A percentile compares a stretch with the other conserved stretches of the same genome.
These are phyloP conservation scores for Vanrija sp. DNA, from an alignment of 1,284 basidiomycete species.

Conservation along the genomic window DNA sequence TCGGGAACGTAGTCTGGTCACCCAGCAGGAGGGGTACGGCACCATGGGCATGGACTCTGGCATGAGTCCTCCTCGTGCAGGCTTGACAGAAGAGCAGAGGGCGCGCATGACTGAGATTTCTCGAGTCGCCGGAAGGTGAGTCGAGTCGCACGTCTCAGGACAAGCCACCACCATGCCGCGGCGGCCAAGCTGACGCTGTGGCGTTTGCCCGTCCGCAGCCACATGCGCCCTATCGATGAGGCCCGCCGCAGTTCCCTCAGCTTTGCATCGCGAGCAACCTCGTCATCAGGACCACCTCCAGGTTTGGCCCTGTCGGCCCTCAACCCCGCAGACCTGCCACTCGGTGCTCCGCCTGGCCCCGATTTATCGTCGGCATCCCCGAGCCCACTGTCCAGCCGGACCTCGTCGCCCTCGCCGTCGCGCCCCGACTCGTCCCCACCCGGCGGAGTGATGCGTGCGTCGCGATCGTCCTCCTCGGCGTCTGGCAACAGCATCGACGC, in stretches of 20 bases:
- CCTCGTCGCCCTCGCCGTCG: not conserved
- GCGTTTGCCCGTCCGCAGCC: not conserved
- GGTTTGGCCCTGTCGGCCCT: too few species aligned
- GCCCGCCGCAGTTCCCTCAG: too few species aligned
- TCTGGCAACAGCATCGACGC: not conserved
- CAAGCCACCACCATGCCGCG: not conserved
- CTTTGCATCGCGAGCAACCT: too few species aligned
- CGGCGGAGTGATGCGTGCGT: not conserved
- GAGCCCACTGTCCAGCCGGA: not conserved
- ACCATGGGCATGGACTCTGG: conserved; percentile 12
- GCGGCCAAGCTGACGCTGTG: not conserved
- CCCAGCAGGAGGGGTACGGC: conserved; percentile 12
- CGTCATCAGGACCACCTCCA: too few species aligned
- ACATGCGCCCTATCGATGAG: conserved; percentile 1
- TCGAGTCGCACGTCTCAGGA: not conserved
- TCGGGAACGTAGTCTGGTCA: conserved; percentile 4
- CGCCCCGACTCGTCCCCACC: conserved; percentile 1
- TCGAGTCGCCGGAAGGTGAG: conserved; percentile 13
- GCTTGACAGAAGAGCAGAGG: conserved; percentile 4
- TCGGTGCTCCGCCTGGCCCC: too few species aligned
- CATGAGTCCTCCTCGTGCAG: not conserved
- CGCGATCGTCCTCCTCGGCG: too few species aligned
- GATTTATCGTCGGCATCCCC: too few species aligned
- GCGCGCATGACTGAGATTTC: conserved; percentile 16
- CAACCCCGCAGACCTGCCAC: too few species aligned